Evolutionary conservation across 768 basidiomycete genomes (phyloP).

Genomic region (Agaricus subrufescens): DNA sequence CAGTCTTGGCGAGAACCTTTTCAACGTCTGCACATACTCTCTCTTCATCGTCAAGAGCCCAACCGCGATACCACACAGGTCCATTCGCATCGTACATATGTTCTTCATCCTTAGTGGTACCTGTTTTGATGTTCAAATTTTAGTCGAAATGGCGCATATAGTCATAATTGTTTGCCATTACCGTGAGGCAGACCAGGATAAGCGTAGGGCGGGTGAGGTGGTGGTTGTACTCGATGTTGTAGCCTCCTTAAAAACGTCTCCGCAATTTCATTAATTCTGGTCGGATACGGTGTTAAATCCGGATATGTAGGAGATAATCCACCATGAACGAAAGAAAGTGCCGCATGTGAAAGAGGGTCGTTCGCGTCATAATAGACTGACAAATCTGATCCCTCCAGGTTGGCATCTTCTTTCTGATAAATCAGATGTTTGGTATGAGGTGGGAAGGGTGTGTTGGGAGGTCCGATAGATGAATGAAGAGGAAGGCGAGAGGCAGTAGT

Average conservation of each 20-base stretch:
- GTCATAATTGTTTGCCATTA: constrained; percentile 4
- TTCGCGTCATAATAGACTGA: constrained; percentile 20
- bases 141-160: not conserved
- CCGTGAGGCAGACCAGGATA: constrained; percentile 67
- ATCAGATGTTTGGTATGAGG: constrained; percentile 21
- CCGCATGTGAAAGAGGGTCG: constrained; percentile 65
- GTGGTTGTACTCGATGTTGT: constrained; percentile 58
- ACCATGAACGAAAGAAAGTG: constrained; percentile 91
- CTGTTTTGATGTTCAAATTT: constrained; percentile 18
- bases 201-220: constrained; percentile 77
- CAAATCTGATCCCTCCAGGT: constrained; percentile 13
- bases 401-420: constrained; percentile 24
- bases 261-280: constrained; percentile 74
- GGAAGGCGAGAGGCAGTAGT: constrained; percentile 78
- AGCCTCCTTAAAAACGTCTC: constrained; percentile 65
- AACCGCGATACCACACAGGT: constrained; percentile 93
- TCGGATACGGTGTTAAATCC: constrained; percentile 77
- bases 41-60: constrained; percentile 74
- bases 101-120: constrained; percentile 60
- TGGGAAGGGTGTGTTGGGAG: constrained; percentile 59
- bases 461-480: constrained; percentile 65
- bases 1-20: constrained; percentile 64
- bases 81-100: constrained; percentile 74
- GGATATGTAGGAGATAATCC: constrained; percentile 78
- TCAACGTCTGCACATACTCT: constrained; percentile 70